Evolutionary conservation across 257 asterid species (phyloP), one percentile per base, ranked within the genome.

Genomic region (Solanum stenotomum): DNA sequence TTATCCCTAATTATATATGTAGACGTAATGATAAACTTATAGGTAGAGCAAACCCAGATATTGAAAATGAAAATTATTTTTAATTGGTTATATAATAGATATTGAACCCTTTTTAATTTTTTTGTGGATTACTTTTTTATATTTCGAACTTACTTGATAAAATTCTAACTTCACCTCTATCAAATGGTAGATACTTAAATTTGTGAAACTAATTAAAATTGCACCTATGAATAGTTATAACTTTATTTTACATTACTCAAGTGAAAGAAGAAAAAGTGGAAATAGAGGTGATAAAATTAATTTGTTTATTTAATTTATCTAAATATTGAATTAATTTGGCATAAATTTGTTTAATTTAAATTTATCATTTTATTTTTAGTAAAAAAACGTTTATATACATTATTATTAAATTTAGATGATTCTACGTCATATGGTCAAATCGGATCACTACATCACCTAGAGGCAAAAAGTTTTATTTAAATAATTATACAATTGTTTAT

Each of bases 61-160:
- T 18, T 52, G 3, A 52, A 52, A 1, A 52, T 52, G 10, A 18
- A 52, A 52, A 18, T 5, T 6, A 6, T 18, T 56, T 56, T 56
- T 56, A 10, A 3, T 42, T 38, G 0, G 0, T 2, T 20, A 20
- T 20, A 56, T 18, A 56, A 56, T 7, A 56, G 25, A 56, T 56
- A 56, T 56, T 56, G 2, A 56, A 20, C 0, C 9, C 0, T 0
- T 52, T 52, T 52, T 6, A 6, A 52, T 0, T 0, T 2, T 56
- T 2, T 7, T 0, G 0, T 18, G n/a, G 2, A 6, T 56, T 18
- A 49, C 8, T 18, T 56, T 56, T 18, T 56, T 56, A 56, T 56
- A 6, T 20, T 56, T 56, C 5, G 0, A 56, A 20, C 11, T 18
- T 8, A 56, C 10, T 56, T 56, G 23, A 18, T 18, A 6, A 18